Evolutionary conservation across 352 stramenopile genomes (phyloP), one percentile per base, ranked within the genome.

Genomic region (Aphanomyces astaci): DNA sequence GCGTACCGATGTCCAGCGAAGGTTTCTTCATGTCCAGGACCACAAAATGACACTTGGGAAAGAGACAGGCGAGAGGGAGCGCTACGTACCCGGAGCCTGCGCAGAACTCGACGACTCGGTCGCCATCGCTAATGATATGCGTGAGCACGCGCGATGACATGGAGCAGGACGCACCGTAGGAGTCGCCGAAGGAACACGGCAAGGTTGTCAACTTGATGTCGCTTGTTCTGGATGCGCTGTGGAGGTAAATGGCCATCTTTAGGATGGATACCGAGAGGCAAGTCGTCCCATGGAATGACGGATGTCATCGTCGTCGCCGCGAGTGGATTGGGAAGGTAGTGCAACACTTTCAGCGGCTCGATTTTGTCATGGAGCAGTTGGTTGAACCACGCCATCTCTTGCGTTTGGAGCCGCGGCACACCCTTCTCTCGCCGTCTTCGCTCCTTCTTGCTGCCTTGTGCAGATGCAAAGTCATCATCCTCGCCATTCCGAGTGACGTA

Each of bases 41-140:
- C 25, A 92, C 81, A 64, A 93, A 91, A 32, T 67, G 85, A 70
- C 83, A 90, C 59, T 87, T 72, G 1, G 80, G 81, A 31, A 89
- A 90, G 36, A 90, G 73, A 63, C 75, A 90, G 63, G 85, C 83
- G 30, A 92, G 77, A 30, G 85, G 85, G 43, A 93, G 63, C 39
- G 82, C 81, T 13, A 90, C 81, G 63, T 93, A 91, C 22, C 85
- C 85, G 2, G 81, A 90, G 30, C 83, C 83, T 3, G 81, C 81
- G 32, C 85, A 93, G 67, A 93, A 93, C 78, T 93, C 85, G 28
- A 93, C 85, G 15, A 93, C 81, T 5, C 86, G 73, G 64, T 91
- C 81, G 10, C 82, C 85, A 56, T 82, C 75, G 53, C 84, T 91
- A 45, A 39, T 24, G 33, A 3, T 15, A 1, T 39, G 30, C 22